Base-by-base conservation (phyloP, 139 green algal genomes). In the Tetradesmus lagerheimii region DNA sequence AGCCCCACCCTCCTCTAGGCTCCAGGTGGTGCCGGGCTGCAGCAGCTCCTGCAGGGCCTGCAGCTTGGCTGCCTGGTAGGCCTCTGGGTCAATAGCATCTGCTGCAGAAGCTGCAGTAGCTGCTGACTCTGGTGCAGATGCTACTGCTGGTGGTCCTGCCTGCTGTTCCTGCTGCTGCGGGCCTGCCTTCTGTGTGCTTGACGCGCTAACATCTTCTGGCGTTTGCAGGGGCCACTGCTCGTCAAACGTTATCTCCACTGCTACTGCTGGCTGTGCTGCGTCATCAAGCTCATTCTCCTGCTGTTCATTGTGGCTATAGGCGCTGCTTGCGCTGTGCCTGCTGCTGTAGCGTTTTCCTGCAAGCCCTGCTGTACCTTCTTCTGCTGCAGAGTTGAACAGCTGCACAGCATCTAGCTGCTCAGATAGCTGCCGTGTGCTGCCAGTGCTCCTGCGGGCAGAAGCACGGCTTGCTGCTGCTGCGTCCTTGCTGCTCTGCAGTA, bases 1-100 rank as follows among this genome's bases (percentile, higher is more conserved):
- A 83, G 77, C 77, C 35, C 82, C 82, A n/a, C 41, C 53, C 2
- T 87, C 82, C 1, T 41, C 57, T 18, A 29, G 23, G 43, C 38
- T 31, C 82, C 82, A 87, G 6, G 57, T 79, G 57, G 23, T 87
- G 31, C 82, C 82, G 15, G 82, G 82, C 57, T 62, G 50, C 57
- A 87, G 35, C 82, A 87, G 31, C 35, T 87, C 82, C 82, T 66
- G 35, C 82, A 87, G 2, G 27, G 57, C 82, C 57, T 53, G 34
- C 18, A 77, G 57, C 25, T 43, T 78, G 35, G 66, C 82, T 12
- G 31, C 29, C 18, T 77, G 25, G 29, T 87, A 87, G 38, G 80
- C 35, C 37, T 47, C 37, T 47, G 76, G 57, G 57, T 71, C 57
- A 31, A 71, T 71, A 23, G 0, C 1, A 0, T 71, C 57, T 31